phyloP scores from a whole-genome alignment of 495 filamentous ascomycete genomes.

The Penicillium parvum region DNA sequence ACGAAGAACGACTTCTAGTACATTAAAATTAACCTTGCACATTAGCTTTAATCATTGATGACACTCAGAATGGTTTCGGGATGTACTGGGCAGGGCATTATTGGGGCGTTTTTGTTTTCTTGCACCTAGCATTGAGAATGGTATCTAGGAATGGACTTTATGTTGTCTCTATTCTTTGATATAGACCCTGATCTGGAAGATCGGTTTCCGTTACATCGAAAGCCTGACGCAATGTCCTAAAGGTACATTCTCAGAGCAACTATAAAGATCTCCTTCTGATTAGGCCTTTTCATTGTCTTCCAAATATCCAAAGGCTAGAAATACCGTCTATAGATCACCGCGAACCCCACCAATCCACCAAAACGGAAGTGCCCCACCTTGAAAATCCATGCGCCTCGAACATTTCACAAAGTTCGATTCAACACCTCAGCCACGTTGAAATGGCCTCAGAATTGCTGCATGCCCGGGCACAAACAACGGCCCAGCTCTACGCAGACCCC shows the following conservation, averaged over 20 bases:
- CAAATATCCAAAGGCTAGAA: no score
- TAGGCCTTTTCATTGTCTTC: no score
- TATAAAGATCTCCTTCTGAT: no score
- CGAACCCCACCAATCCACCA: slow-evolving; percentile 4
- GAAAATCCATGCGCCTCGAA: background rate
- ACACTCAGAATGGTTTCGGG: background rate
- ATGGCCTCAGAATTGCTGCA: slow-evolving; percentile 19
- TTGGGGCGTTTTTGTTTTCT: background rate
- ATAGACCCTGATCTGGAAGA: no score
- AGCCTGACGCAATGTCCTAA: no score
- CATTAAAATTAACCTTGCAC: no score
- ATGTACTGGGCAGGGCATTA: background rate
- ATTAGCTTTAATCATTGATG: background rate
- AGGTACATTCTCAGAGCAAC: no score
- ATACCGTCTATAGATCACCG: no score
- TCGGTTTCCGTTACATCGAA: no score
- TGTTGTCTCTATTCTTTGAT: no score
- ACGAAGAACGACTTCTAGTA: no score
- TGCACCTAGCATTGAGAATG: slow-evolving; percentile 2
- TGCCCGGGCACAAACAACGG: slow-evolving; percentile 21
- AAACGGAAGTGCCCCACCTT: slow-evolving; percentile 4
- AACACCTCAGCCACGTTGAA: background rate
- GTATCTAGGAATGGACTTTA: no score
- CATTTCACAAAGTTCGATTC: background rate
- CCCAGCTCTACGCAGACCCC: slow-evolving; percentile 47